A percentile compares a stretch with the other conserved stretches of the same genome.
These are phyloP conservation scores for Tagetes patula DNA, from an alignment of 129 eudicot species.

Conservation along the genomic window DNA sequence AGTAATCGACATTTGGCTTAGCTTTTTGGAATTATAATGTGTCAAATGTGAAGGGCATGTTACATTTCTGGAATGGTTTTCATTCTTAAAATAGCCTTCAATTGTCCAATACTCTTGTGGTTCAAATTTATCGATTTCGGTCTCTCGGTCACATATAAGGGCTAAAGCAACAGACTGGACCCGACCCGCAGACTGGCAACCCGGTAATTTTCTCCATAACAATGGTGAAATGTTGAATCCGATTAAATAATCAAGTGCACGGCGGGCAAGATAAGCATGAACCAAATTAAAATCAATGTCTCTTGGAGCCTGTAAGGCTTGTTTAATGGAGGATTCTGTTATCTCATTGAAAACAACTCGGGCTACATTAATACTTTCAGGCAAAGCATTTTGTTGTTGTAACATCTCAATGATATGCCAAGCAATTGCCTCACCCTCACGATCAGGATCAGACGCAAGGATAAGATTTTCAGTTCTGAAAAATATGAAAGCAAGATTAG, in stretches of 20 bases:
- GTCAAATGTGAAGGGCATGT: constrained; percentile 58
- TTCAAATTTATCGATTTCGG: constrained; percentile 72
- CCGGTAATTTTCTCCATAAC: constrained; percentile 92
- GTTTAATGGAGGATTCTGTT: constrained; percentile 84
- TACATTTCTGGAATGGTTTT: constrained; percentile 22
- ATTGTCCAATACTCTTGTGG: constrained; percentile 90
- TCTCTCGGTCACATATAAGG: constrained; percentile 82
- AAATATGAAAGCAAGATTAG: constrained; percentile 29
- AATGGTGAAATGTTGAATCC: constrained; percentile 96
- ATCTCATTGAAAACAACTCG: constrained; percentile 90
- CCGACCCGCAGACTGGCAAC: constrained; percentile 97
- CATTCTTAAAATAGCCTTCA: constrained; percentile 42
- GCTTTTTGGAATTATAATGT: constrained; percentile 54
- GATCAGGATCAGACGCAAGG: constrained; percentile 98
- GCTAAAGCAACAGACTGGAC: constrained; percentile 95
- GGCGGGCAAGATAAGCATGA: constrained; percentile 90
- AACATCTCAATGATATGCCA: constrained; percentile 98
- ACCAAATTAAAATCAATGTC: constrained; percentile 79
- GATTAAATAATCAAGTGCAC: constrained; percentile 92
- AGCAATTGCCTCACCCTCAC: constrained; percentile 98
- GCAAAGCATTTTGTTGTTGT: constrained; percentile 80
- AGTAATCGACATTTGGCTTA: constrained; percentile 55
- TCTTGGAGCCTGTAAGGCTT: constrained; percentile 77
- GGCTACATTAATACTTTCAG: constrained; percentile 57
- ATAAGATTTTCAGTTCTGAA: constrained; percentile 86